Base-by-base conservation (phyloP, 2,329 filamentous ascomycete species). In the Colletotrichum destructivum region DNA sequence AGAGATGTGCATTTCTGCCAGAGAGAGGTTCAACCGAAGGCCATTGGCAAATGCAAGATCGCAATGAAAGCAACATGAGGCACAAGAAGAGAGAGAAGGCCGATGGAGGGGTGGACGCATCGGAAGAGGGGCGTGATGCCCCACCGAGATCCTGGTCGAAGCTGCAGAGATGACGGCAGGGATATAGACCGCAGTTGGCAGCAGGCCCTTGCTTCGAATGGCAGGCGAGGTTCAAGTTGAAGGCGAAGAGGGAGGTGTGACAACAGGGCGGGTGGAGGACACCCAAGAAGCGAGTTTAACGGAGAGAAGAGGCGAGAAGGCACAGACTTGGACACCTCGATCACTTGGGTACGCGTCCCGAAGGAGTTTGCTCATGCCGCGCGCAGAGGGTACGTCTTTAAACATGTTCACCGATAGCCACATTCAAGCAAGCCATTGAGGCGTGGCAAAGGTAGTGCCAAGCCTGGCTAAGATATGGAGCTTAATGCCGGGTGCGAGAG, bases 141-240 rank as follows among this genome's bases (percentile, higher is more conserved):
- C 51, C 70, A 56, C 49, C 35, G 38, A 31, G n/a, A 57, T 61
- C 66, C 62, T 52, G 35, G 49, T 52, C 42, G 18, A 44, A 44
- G 49, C 23, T 57, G 70, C 70, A 54, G 44, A 57, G 70, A 66
- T 72, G 67, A 59, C 67, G 61, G 44, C 67, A 72, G 61, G 70
- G 67, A 44, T 61, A 21, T 64, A 38, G 40, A 35, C 59, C 26
- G 18, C 51, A 42, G 26, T 60, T 60, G 60, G 54, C 40, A 60
- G 62, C 54, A 60, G 64, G 60, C 65, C 62, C 52, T 35, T 69
- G 47, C 42, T 60, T 69, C 44, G 21, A 54, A 64, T 64, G 69
- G 65, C 52, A 63, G 60, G 59, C 31, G 42, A 47, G 23, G 23
- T 40, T 40, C 54, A 44, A 40, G 21, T 31, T n/a, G 31, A 60